Evolutionary conservation across 352 stramenopile genomes (phyloP).

Genomic region (Pythium guiyangense): DNA sequence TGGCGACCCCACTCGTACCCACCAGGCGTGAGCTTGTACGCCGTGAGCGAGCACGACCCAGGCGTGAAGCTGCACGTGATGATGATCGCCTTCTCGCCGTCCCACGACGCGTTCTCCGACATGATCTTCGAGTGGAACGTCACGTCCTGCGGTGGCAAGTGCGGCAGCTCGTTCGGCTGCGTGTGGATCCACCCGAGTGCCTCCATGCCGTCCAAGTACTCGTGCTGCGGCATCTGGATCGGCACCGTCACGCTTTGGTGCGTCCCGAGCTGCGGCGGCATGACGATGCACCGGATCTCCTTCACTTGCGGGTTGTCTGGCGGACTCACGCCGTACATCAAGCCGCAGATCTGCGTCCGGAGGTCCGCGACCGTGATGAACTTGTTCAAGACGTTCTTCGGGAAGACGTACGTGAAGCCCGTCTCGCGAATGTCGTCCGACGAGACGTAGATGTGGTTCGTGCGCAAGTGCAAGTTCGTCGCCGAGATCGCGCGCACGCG

Average conservation of each 20-base stretch:
- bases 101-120: constrained; percentile 95
- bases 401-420: constrained; percentile 98
- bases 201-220: constrained; percentile 97
- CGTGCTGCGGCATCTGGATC: constrained; percentile 94
- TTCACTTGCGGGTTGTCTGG: constrained; percentile 98
- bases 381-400: constrained; percentile 99
- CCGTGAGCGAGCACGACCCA: constrained; percentile 98
- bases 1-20: constrained; percentile 98
- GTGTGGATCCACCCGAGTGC: constrained; percentile 99
- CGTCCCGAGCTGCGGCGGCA: constrained; percentile 98
- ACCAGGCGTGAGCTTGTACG: constrained; percentile 96
- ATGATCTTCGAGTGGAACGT: constrained; percentile 97
- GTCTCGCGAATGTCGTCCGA: constrained; percentile 98
- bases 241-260: constrained; percentile 98
- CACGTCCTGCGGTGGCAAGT: constrained; percentile 95
- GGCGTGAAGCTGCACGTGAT: constrained; percentile 99
- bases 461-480: constrained; percentile 98
- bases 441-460: constrained; percentile 99
- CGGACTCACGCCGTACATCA: constrained; percentile 98
- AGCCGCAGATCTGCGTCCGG: constrained; percentile 97
- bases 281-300: constrained; percentile 99
- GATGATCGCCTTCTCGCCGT: constrained; percentile 97
- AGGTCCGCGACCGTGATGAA: constrained; percentile 98
- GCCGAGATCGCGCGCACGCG: constrained; percentile 97
- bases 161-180: constrained; percentile 97